Percentiles rank a stretch among this genome's conserved stretches.
phyloP scores from a whole-genome alignment of 495 filamentous ascomycete species.

The Neurospora sp. region DNA sequence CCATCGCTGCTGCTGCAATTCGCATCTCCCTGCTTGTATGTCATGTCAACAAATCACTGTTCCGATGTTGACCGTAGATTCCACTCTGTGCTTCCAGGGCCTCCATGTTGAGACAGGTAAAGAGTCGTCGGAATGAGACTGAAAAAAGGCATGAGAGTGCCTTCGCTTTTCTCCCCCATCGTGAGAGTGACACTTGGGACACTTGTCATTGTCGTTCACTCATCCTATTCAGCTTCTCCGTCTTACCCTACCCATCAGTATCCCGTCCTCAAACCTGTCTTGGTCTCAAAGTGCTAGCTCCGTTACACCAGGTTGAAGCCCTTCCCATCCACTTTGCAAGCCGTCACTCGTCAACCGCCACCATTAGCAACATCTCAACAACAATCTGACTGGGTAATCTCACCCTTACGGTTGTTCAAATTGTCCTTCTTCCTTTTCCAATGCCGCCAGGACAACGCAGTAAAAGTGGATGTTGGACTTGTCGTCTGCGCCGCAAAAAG shows the following conservation, averaged over 20 bases:
- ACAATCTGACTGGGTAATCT: background rate
- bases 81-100: background rate
- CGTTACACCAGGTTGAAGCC: background rate
- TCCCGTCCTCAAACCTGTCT: background rate
- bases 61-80: background rate
- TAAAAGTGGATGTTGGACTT: conserved; percentile 30
- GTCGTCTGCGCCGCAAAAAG: conserved; percentile 33
- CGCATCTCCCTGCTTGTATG: background rate
- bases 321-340: background rate
- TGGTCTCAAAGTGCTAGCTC: background rate
- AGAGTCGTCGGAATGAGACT: background rate
- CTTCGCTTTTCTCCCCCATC: background rate
- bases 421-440: background rate
- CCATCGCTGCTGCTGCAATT: background rate
- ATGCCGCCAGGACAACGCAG: conserved; percentile 3
- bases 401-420: background rate
- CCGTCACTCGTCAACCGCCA: background rate
- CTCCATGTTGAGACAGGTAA: background rate
- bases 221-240: no score
- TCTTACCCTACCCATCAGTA: background rate
- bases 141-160: background rate
- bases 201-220: background rate
- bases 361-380: background rate
- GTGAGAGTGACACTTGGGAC: background rate
- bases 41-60: background rate